Percentiles rank a stretch among this genome's conserved stretches.
Conservation (phyloP, 306 rosid species). For the Neltuma alba region DNA sequence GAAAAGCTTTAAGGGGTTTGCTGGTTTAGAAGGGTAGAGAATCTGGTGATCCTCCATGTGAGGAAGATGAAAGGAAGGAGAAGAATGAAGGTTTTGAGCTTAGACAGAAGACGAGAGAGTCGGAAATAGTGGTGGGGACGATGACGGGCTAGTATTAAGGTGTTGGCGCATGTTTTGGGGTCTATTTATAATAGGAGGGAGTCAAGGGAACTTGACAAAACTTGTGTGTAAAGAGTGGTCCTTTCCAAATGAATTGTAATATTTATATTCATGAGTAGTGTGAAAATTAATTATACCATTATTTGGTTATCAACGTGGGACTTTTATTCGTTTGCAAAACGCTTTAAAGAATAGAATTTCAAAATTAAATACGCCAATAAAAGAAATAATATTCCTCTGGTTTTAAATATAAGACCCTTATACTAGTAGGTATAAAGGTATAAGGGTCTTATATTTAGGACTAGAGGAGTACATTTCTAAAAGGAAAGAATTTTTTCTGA, state of each 20-base stretch:
- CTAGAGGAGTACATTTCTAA: too few relatives aligned
- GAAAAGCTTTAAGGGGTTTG: slow-evolving; percentile 71
- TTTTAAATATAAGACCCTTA: too few relatives aligned
- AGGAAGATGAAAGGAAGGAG: neutral
- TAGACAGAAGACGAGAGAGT: slow-evolving; percentile 7
- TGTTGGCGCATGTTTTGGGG: slow-evolving; percentile 51
- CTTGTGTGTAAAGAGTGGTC: neutral
- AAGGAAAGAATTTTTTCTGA: too few relatives aligned
- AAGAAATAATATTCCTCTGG: too few relatives aligned
- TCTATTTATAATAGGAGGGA: slow-evolving; percentile 55
- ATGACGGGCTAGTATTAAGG: slow-evolving; percentile 35
- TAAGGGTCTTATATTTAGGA: too few relatives aligned
- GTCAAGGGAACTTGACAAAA: slow-evolving; percentile 11
- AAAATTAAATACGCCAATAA: too few relatives aligned
- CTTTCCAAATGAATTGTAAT: neutral
- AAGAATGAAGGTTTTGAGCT: slow-evolving; percentile 27
- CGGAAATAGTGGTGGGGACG: slow-evolving; percentile 6
- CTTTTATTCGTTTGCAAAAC: neutral
- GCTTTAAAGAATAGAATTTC: too few relatives aligned
- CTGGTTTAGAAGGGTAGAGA: slow-evolving; percentile 47
- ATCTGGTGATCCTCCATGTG: slow-evolving; percentile 49
- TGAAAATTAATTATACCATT: neutral
- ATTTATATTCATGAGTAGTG: too few relatives aligned
- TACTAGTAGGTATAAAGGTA: too few relatives aligned
- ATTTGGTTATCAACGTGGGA: neutral